phyloP scores from a whole-genome alignment of 1,284 basidiomycete genomes.

The Inonotus hispidus region DNA sequence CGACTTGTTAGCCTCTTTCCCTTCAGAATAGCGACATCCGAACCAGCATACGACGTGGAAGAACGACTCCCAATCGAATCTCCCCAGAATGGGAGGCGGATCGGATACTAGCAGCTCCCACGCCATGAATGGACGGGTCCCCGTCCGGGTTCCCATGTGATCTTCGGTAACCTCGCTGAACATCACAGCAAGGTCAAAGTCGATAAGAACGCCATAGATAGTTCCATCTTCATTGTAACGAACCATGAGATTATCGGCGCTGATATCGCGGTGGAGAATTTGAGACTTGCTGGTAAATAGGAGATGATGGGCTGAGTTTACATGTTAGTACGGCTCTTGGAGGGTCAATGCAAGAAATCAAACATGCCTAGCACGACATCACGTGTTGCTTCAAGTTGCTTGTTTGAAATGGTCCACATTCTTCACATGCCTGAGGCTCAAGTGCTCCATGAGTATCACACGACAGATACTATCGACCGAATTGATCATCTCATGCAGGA shows the following conservation, averaged over 20 bases:
- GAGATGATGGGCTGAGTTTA: neutral
- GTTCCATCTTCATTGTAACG: neutral
- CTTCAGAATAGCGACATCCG: neutral
- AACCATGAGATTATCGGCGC: neutral
- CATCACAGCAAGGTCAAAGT: neutral
- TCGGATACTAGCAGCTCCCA: neutral
- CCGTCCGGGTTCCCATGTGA: neutral
- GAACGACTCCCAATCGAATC: conserved; percentile 4
- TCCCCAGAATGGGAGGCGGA: neutral
- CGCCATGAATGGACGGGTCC: neutral
- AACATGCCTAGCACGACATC: neutral
- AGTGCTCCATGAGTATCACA: neutral
- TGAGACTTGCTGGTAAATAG: neutral
- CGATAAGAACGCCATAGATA: neutral
- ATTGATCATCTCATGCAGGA: neutral
- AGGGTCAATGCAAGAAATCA: neutral
- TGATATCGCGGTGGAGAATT: neutral
- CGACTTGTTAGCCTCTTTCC: neutral
- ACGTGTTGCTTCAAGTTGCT: neutral
- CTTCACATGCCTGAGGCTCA: too few relatives aligned
- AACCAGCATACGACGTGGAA: conserved; percentile 4
- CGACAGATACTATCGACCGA: too few relatives aligned
- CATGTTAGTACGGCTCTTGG: neutral
- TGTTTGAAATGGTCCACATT: too few relatives aligned
- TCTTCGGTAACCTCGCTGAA: neutral